Evolutionary conservation across 1,284 basidiomycete species (phyloP).

Genomic region (Meripilus lineatus): DNA sequence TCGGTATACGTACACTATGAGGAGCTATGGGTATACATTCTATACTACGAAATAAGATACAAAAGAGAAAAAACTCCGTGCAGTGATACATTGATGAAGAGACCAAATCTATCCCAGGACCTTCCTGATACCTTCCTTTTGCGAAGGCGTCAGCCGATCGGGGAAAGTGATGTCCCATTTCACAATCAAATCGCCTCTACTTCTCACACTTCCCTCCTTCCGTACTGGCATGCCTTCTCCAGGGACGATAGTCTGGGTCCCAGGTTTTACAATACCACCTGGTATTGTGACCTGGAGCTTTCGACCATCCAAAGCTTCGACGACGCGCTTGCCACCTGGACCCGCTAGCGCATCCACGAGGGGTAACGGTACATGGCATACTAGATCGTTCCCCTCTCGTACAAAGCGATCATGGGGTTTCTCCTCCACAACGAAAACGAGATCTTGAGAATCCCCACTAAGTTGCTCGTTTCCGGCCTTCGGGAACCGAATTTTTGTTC

Average conservation of each 20-base stretch:
- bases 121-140: conserved; percentile 79
- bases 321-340: conserved; percentile 41
- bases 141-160: conserved; percentile 59
- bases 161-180: conserved; percentile 88
- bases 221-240: conserved; percentile 92
- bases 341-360: conserved; percentile 83
- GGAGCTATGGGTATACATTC: no score
- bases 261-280: conserved; percentile 72
- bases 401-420: conserved; percentile 77
- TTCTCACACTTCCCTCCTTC: conserved; percentile 67
- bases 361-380: conserved; percentile 58
- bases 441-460: conserved; percentile 74
- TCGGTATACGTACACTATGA: no score
- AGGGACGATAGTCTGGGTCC: conserved; percentile 61
- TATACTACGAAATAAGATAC: no score
- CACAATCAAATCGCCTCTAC: conserved; percentile 81
- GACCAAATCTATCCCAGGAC: conserved; percentile 36
- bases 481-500: conserved; percentile 90
- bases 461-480: conserved; percentile 82
- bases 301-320: conserved; percentile 77
- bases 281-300: conserved; percentile 70
- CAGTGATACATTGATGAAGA: no score
- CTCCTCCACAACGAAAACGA: conserved; percentile 90
- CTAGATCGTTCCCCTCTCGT: conserved; percentile 80
- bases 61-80: no score